Evolutionary conservation across 345 rosid genomes (phyloP).

Genomic region (Schrenkiella parvula): DNA sequence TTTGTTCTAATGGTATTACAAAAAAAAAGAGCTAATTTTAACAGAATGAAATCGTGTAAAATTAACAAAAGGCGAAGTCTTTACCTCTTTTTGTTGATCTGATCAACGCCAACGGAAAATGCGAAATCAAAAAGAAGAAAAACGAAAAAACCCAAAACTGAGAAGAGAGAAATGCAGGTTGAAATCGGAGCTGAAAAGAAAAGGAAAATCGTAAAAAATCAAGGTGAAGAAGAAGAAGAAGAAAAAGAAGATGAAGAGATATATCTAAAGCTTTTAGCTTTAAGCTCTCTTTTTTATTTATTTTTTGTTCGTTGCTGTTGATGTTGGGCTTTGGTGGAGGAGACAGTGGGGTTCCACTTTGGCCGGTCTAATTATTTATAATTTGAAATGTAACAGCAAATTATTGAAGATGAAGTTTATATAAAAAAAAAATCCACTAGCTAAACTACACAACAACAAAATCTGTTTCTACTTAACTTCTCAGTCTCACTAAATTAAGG

Average conservation of each 20-base stretch:
- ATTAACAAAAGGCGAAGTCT: not conserved
- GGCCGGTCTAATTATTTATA: conserved; percentile 16
- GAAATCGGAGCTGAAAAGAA: not conserved
- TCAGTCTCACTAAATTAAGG: not conserved
- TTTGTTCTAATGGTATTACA: too few relatives aligned
- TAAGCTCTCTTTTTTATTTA: too few relatives aligned
- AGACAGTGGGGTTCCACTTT: conserved; percentile 37
- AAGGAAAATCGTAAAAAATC: not conserved
- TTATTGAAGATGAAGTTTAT: not conserved
- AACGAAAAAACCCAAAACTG: not conserved
- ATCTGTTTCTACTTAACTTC: not conserved
- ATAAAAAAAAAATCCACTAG: not conserved
- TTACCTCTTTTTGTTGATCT: conserved; percentile 26
- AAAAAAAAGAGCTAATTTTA: not conserved
- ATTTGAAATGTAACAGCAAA: conserved; percentile 6
- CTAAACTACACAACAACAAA: not conserved
- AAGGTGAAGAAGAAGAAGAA: not conserved
- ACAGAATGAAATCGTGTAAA: not conserved
- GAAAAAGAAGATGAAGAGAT: not conserved
- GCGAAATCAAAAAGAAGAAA: not conserved
- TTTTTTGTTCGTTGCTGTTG: not conserved
- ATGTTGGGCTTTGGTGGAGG: conserved; percentile 16
- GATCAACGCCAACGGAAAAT: not conserved
- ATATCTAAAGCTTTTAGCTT: not conserved
- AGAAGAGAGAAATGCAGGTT: conserved; percentile 12